A percentile compares a stretch with the other conserved stretches of the same genome.
phyloP scores from a whole-genome alignment of 352 stramenopile species.

The Globisporangium megalacanthum region DNA sequence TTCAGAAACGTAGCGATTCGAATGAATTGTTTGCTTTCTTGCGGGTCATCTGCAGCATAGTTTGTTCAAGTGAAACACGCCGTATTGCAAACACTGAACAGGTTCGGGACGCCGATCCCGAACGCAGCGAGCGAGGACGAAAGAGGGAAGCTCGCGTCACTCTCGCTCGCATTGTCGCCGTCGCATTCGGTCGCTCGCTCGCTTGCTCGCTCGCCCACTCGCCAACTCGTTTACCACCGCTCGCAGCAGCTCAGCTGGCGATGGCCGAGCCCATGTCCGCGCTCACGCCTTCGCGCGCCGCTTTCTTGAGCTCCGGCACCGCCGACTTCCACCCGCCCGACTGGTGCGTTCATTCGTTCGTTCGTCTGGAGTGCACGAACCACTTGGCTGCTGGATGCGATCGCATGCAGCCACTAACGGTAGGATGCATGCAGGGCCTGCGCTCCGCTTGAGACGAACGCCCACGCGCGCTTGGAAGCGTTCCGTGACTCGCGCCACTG shows the following conservation, averaged over 20 bases:
- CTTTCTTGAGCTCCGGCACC: constrained; percentile 75
- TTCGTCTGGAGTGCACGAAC: neutral
- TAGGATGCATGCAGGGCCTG: constrained; percentile 39
- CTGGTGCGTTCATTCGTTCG: constrained; percentile 28
- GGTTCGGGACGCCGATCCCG: too few relatives aligned
- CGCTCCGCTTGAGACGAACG: constrained; percentile 52
- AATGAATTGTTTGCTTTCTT: too few relatives aligned
- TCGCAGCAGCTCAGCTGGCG: neutral
- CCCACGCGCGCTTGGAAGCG: constrained; percentile 66
- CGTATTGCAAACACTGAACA: too few relatives aligned
- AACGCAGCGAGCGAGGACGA: constrained; percentile 3
- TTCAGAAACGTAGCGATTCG: too few relatives aligned
- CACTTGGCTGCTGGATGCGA: neutral
- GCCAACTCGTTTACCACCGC: neutral
- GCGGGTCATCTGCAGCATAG: too few relatives aligned
- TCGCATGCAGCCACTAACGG: neutral
- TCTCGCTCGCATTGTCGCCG: neutral
- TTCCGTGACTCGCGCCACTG: constrained; percentile 74
- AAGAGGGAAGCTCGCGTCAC: too few relatives aligned
- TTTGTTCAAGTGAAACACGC: neutral
- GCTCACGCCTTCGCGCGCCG: constrained; percentile 49
- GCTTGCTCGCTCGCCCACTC: neutral
- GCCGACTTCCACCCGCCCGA: constrained; percentile 74
- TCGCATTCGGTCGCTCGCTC: too few relatives aligned
- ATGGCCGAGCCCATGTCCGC: constrained; percentile 23